Percentiles rank a stretch among this genome's conserved stretches.
Conservation (phyloP, 768 basidiomycete genomes). For the Boletus edulis region DNA sequence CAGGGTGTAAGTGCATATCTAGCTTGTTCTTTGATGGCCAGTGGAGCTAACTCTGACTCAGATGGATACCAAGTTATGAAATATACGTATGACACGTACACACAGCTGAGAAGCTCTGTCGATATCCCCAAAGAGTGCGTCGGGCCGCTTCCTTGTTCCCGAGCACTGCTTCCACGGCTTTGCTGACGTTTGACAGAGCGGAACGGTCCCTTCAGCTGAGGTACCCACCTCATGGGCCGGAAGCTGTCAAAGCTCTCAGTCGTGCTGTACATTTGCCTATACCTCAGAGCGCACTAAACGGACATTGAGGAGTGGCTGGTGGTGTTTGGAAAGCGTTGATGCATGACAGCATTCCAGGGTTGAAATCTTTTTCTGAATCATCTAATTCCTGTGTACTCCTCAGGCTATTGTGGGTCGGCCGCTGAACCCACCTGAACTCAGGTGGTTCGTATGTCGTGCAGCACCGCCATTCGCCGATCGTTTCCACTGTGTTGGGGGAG, state of each 20-base stretch:
- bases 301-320: neutral
- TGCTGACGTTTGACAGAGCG: conserved; percentile 10
- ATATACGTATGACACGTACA: conserved; percentile 55
- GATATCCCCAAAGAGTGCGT: conserved; percentile 57
- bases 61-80: conserved; percentile 55
- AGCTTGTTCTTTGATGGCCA: neutral
- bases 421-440: too few relatives aligned
- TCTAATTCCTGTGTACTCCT: neutral
- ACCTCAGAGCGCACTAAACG: conserved; percentile 7
- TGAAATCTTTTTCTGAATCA: too few relatives aligned
- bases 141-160: neutral
- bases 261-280: conserved; percentile 8
- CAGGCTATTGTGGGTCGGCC: too few relatives aligned
- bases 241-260: conserved; percentile 14
- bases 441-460: too few relatives aligned
- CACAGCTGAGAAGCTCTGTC: conserved; percentile 46
- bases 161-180: neutral
- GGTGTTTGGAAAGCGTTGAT: neutral
- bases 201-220: conserved; percentile 19
- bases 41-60: conserved; percentile 19
- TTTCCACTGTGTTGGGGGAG: too few relatives aligned
- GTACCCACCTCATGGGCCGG: conserved; percentile 25
- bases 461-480: too few relatives aligned
- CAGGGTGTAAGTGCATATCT: conserved; percentile 50
- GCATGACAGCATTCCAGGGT: too few relatives aligned